Evolutionary conservation across 2,329 filamentous ascomycete species (phyloP), one percentile per base, ranked within the genome.

Genomic region (Rhinocladiella similis): DNA sequence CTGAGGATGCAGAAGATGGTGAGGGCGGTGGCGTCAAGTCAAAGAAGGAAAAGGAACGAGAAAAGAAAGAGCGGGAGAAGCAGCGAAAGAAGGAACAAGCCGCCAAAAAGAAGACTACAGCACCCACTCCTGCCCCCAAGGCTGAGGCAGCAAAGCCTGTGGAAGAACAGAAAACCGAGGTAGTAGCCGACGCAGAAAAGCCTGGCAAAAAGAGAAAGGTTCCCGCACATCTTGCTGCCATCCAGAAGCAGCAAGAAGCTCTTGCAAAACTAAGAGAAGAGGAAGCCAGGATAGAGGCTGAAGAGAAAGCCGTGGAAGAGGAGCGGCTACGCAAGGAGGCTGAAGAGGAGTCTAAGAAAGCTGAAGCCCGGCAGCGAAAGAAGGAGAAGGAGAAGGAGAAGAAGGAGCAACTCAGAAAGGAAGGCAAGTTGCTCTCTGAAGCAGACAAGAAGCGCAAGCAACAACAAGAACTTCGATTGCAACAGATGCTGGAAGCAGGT

Each of bases 21-120:
- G 80, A 79, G 3, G 78, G 79, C 57, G 87, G 87, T 43, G 83
- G 86, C 53, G 81, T 97, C 47, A 86, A 97, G 77, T 96, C 91
- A 38, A 99, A 97, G 83, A 94, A 95, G 56, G 92, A 99, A 78
- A 99, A 99, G 79, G 94, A 99, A 74, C 96, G 91, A 76, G 82
- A 93, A 69, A 97, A 93, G 83, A 99, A 97, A 78, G 94, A 99
- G 79, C 86, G 91, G 60, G 94, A 99, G 80, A 99, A 99, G 85
- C 90, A 94, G 77, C 83, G 92, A 65, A 99, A 99, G 80, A 99
- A 92, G 85, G 94, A 99, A 75, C 89, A 97, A 87, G 90, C 91
- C 63, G 86, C 89, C 25, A 91, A 92, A 78, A 96, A 96, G 81
- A 96, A 94, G 77, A 75, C 81, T 27, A 68, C 76, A 20, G 74